Evolutionary conservation across 306 rosid species (phyloP), one percentile per base, ranked within the genome.

Genomic region (Boehmeria nivea): DNA sequence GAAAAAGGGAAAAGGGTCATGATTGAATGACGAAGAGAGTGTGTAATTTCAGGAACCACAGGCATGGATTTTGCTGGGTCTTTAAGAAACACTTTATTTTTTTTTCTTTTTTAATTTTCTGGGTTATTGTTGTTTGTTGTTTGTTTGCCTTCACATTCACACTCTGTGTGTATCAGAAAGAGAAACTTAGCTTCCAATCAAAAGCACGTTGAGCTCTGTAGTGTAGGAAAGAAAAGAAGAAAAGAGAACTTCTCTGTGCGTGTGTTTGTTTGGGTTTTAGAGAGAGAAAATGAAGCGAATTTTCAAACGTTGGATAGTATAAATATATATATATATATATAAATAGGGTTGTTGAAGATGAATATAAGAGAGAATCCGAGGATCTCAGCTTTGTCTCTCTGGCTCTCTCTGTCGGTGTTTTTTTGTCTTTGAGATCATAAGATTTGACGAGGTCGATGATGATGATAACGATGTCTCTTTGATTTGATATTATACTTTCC

Each of bases 101-200:
- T n/a, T n/a, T n/a, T n/a, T n/a, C n/a, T n/a, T n/a, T n/a, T n/a
- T n/a, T n/a, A n/a, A n/a, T 48, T 21, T 21, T 48, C 65, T 20
- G 64, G 76, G 70, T 11, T 51, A 64, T 24, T 26, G 61, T 19
- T 44, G 76, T 68, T 11, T 51, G 67, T 24, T 26, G 61, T 19
- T 44, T 47, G 81, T 63, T 22, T 71, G 65, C 76, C 77, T 72
- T 81, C 76, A 59, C 81, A 56, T 81, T 78, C 82, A 86, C 88
- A 71, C 76, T 72, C 56, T 60, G 54, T 67, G 44, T 49, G 52
- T 58, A 25, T 62, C 64, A 49, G 65, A 68, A 84, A 42, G 65
- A 69, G 51, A 80, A 82, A 87, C 87, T 87, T 91, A 42, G 93
- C 87, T 85, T 78, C 81, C 83, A 87, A 91, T 78, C 88, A 76